Conservation (phyloP, 1,284 basidiomycete genomes). For the Cutaneotrichosporon cutaneum region DNA sequence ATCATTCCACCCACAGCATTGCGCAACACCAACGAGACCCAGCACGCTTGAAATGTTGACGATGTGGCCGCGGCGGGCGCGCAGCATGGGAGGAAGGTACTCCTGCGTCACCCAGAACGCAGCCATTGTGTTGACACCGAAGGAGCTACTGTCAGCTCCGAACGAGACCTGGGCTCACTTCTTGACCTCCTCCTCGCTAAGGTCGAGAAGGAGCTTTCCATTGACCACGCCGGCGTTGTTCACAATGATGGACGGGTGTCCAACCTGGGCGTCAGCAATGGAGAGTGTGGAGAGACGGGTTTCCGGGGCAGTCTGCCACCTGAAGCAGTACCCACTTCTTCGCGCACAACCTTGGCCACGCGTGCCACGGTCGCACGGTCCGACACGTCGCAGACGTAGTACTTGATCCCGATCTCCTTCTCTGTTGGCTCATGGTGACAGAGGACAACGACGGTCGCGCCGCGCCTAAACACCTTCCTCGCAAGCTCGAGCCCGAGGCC, state of each 20-base stretch:
- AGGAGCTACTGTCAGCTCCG: slow-evolving; percentile 64
- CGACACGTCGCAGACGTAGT: slow-evolving; percentile 71
- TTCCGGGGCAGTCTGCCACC: too few relatives aligned
- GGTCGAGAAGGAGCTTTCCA: slow-evolving; percentile 78
- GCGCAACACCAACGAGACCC: slow-evolving; percentile 70
- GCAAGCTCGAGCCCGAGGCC: slow-evolving; percentile 85
- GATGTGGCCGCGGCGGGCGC: slow-evolving; percentile 74
- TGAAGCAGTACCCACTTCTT: slow-evolving; percentile 74
- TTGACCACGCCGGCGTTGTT: slow-evolving; percentile 97
- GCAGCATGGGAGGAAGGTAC: slow-evolving; percentile 88
- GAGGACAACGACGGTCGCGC: slow-evolving; percentile 78
- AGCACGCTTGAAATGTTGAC: slow-evolving; percentile 80
- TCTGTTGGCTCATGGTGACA: slow-evolving; percentile 70
- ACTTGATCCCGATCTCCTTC: slow-evolving; percentile 8
- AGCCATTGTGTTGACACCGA: slow-evolving; percentile 80
- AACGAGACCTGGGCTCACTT: slow-evolving; percentile 61
- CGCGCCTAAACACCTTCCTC: slow-evolving; percentile 73
- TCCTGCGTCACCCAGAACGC: slow-evolving; percentile 90
- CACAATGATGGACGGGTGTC: slow-evolving; percentile 82
- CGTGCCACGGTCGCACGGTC: slow-evolving; percentile 75
- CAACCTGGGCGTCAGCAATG: slow-evolving; percentile 60
- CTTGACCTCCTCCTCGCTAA: slow-evolving; percentile 71
- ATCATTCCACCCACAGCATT: slow-evolving; percentile 66
- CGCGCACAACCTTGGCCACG: slow-evolving; percentile 66
- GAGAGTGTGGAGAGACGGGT: neutral